phyloP scores from a whole-genome alignment of 2,329 filamentous ascomycete genomes.

The Neonectria sp. region DNA sequence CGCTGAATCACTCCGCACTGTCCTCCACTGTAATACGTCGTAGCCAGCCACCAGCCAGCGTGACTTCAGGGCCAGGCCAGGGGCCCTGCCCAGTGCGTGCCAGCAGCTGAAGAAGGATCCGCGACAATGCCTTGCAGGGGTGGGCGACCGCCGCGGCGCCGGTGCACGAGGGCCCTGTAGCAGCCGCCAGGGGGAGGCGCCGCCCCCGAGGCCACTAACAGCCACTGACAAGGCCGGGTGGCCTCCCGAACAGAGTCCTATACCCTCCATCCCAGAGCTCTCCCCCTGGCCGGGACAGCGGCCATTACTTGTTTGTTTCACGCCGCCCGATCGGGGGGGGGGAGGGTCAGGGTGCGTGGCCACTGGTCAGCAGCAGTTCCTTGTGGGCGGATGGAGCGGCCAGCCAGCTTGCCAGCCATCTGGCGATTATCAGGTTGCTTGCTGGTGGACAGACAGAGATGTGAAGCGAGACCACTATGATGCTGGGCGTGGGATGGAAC shows the following conservation, averaged over 20 bases:
- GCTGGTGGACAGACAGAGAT: background rate
- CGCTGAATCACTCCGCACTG: conserved; percentile 36
- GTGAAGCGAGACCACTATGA: background rate
- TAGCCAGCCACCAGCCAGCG: conserved; percentile 20
- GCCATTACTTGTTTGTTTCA: conserved; percentile 39
- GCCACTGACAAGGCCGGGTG: conserved; percentile 38
- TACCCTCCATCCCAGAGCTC: background rate
- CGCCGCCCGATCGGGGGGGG: conserved; percentile 42
- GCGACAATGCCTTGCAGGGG: conserved; percentile 40
- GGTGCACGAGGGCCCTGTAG: conserved; percentile 27
- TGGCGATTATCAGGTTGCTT: conserved; percentile 28
- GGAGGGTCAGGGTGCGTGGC: conserved; percentile 6
- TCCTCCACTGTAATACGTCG: conserved; percentile 11
- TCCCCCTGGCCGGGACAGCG: background rate
- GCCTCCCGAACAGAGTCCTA: conserved; percentile 14
- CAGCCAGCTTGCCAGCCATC: conserved; percentile 15
- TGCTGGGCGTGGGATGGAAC: background rate
- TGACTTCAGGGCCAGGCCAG: conserved; percentile 17
- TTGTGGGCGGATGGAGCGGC: conserved; percentile 10
- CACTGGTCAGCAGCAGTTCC: conserved; percentile 15
- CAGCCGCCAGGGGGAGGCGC: conserved; percentile 44
- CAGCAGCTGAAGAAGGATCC: conserved; percentile 46
- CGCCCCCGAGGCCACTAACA: conserved; percentile 40
- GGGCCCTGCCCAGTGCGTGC: conserved; percentile 20
- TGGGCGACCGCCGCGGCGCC: background rate